Base-by-base conservation (phyloP, 139 green algal species). In the Mychonastes homosphaera region DNA sequence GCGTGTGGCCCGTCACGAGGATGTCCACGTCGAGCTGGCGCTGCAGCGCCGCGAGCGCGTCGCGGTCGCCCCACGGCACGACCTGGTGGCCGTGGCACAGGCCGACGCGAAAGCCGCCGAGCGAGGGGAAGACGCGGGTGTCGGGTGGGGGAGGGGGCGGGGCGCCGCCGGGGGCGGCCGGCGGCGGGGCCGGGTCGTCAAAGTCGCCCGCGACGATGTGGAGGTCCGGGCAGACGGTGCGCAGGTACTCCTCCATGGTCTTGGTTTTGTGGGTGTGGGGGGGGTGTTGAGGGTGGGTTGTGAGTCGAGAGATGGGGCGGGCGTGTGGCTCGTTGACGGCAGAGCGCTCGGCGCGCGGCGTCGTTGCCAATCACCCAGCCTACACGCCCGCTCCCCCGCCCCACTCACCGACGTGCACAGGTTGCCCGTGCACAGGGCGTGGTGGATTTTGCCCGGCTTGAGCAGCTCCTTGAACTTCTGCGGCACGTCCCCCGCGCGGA, bases 31-130 rank as follows among this genome's bases (percentile, higher is more conserved):
- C 79, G 51, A 97, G 56, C 58, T 86, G 79, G 40, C 91, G 63
- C 63, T 92, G 80, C 49, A 96, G 56, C 21, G 85, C 77, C 7
- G 76, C 79, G 35, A 95, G 71, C 3, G 84, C 72, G 3, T 90
- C 79, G 0, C 70, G 58, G 71, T 92, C 79, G 24, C 81, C 85
- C 70, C 77, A 88, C 1, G 90, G 91, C 23, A 96, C 73, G 26
- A 97, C 79, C 77, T 95, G 84, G 67, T 95, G 86, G 9, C 90
- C 91, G 55, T 98, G 91, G 51, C 71, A 83, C 1, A 98, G 29
- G 0, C 90, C 91, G 0, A 98, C 74, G 6, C 62, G 78, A 59
- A 97, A 87, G 26, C 81, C 79, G 2, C 83, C 91, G 8, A 97
- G 70, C 1, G n/a, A n/a, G n/a, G 66, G 78, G 7, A 91, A 7